Evolutionary conservation across 2,329 filamentous ascomycete genomes (phyloP).

Genomic region (Colletotrichum sp.): DNA sequence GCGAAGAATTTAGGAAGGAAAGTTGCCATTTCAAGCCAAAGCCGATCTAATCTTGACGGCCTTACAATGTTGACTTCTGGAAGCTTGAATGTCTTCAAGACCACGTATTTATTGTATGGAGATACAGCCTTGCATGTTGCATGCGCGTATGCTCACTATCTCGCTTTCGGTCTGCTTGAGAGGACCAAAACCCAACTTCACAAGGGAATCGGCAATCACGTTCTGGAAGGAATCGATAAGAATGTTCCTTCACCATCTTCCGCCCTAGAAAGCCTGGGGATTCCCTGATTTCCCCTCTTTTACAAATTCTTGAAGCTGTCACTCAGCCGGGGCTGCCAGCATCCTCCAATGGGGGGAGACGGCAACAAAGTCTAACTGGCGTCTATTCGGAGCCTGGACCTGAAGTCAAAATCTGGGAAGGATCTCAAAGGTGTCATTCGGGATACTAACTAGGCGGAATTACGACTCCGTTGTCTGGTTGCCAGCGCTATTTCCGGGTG

Average conservation of each 20-base stretch:
- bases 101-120: not conserved
- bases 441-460: not conserved
- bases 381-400: not conserved
- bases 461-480: not conserved
- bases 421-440: fast-evolving
- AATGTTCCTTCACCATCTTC: fast-evolving
- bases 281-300: not conserved
- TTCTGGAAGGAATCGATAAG: not conserved
- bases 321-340: not conserved
- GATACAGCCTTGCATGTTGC: not conserved
- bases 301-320: not conserved
- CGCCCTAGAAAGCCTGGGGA: fast-evolving
- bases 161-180: not conserved
- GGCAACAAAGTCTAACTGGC: not conserved
- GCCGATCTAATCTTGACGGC: no score
- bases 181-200: not conserved
- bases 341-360: not conserved
- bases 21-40: no score
- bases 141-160: no score
- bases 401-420: not conserved
- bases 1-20: no score
- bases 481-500: not conserved
- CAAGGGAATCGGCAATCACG: not conserved
- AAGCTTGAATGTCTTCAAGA: not conserved
- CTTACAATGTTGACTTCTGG: no score